phyloP scores from a whole-genome alignment of 495 filamentous ascomycete genomes.

The Neurospora cerealis region DNA sequence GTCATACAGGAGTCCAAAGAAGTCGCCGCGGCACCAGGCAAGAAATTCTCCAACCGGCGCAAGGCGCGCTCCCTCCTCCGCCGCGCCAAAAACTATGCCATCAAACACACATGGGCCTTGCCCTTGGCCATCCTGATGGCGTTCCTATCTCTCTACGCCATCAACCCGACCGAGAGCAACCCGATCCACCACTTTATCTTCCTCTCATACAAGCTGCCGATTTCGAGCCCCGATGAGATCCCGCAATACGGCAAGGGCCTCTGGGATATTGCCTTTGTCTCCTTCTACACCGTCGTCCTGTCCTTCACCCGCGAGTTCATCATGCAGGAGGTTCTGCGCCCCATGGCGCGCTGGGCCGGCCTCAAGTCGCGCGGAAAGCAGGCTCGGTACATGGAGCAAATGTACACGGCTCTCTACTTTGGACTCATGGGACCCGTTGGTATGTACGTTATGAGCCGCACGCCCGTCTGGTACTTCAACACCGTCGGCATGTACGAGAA shows the following conservation, averaged over 20 bases:
- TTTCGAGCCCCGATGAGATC: conserved; percentile 38
- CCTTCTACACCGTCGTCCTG: conserved; percentile 82
- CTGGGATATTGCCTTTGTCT: conserved; percentile 76
- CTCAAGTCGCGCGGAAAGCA: conserved; percentile 71
- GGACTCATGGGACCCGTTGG: conserved; percentile 74
- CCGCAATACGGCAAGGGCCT: conserved; percentile 83
- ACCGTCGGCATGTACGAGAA: conserved; percentile 80
- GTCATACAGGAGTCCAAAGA: conserved; percentile 11
- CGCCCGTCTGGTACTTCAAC: conserved; percentile 98
- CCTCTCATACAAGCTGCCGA: conserved; percentile 75
- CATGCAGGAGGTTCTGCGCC: conserved; percentile 87
- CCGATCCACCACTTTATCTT: conserved; percentile 82
- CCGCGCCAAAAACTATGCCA: conserved; percentile 52
- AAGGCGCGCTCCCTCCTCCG: conserved; percentile 53
- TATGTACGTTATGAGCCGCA: conserved; percentile 82
- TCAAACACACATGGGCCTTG: conserved; percentile 72
- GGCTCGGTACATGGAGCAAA: conserved; percentile 92
- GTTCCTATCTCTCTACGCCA: conserved; percentile 56
- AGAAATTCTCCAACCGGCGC: conserved; percentile 43
- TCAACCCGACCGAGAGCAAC: conserved; percentile 75
- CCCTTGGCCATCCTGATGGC: conserved; percentile 61
- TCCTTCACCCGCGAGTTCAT: conserved; percentile 93
- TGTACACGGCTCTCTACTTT: conserved; percentile 96
- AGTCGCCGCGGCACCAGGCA: conserved; percentile 12
- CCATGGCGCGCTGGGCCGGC: conserved; percentile 59